Evolutionary conservation across 805 yeast species (phyloP), one percentile per base, ranked within the genome.

Genomic region (Naumovozyma castellii): DNA sequence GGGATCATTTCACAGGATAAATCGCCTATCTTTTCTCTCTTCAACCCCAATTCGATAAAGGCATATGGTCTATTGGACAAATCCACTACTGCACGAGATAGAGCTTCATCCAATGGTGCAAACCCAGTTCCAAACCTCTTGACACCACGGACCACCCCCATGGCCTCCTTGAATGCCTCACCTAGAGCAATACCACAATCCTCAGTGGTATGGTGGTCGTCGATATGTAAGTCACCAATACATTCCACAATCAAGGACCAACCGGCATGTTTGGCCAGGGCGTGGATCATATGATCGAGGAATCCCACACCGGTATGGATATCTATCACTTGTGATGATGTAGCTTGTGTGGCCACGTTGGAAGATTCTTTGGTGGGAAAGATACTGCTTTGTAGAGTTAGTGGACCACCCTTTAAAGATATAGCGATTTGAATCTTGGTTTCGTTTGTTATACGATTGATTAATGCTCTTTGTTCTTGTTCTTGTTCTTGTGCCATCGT

Each of bases 101-200:
- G 71, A 0, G 98, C 97, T 66, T 92, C 98, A 61, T 92, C 98
- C 42, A 92, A 69, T 2, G 98, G 98, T 5, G 97, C 97, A 67
- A 78, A 90, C 1, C 90, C 98, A 33, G 73, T 56, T 13, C 98
- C 98, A 56, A 90, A 92, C 51, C 98, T 73, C 62, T 85, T 84
- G 42, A 90, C 87, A 40, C 98, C 98, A 50, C 76, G 75, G 16
- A 90, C 82, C 22, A 78, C 83, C 17, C 97, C 97, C 44, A 92
- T 64, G 1, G 97, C 97, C 51, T 80, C 66, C 54, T 86, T 83
- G 68, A 92, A 87, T 6, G 96, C 92, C 53, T 69, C 68, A 6
- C 98, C 98, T 27, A 92, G 66, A 1, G 96, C 87, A 50, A 92
- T 85, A 34, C 90, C 97, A 46, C 86, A 85, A 64, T 92, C 98